Conservation (phyloP, 164 flowering plant species). For the Amborella trichopoda region DNA sequence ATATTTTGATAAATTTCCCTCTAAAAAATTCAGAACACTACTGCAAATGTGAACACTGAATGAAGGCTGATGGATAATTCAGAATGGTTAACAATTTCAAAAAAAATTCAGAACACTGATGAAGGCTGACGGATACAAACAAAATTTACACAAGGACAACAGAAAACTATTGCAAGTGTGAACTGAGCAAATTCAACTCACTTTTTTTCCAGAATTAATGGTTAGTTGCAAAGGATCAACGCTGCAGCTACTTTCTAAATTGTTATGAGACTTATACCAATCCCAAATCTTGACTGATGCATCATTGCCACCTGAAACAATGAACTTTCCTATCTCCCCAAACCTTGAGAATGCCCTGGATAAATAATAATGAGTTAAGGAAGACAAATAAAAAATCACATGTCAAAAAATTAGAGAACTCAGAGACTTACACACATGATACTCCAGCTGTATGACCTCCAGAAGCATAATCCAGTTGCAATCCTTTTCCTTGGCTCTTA, state of each 20-base stretch:
- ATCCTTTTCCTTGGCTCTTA: conserved; percentile 24
- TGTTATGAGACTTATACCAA: conserved; percentile 32
- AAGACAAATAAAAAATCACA: neutral
- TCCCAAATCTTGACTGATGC: conserved; percentile 80
- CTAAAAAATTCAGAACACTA: too few relatives aligned
- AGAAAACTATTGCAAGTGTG: neutral
- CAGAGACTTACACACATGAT: conserved; percentile 69
- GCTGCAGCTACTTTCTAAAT: conserved; percentile 15
- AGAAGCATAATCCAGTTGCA: conserved; percentile 48
- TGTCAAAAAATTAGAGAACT: neutral
- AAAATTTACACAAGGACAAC: neutral
- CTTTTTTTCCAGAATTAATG: conserved; percentile 62
- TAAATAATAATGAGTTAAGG: neutral
- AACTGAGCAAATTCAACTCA: conserved; percentile 26
- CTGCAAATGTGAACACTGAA: too few relatives aligned
- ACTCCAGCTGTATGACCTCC: conserved; percentile 92
- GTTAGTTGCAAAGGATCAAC: conserved; percentile 26
- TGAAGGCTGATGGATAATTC: too few relatives aligned
- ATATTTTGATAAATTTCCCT: too few relatives aligned
- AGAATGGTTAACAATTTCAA: too few relatives aligned
- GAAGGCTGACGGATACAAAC: too few relatives aligned
- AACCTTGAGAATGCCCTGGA: conserved; percentile 70
- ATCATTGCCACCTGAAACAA: conserved; percentile 85
- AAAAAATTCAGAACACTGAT: too few relatives aligned
- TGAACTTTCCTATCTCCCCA: conserved; percentile 74